Conservation (phyloP, 2,329 filamentous ascomycete species). For the Fusarium marasasianum region DNA sequence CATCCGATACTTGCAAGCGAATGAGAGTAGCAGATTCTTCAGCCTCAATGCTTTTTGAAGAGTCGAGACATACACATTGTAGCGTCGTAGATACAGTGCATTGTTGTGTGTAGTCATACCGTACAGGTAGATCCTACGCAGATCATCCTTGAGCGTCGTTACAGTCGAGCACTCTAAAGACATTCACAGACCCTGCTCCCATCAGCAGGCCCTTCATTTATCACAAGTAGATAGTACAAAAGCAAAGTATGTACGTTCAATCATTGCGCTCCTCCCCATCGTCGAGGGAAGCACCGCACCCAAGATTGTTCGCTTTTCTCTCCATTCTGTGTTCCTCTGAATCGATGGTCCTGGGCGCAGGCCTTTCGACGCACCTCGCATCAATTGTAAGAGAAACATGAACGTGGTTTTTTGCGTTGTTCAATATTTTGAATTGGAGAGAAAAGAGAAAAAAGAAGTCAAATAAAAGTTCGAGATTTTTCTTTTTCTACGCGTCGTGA, state of each 20-base stretch:
- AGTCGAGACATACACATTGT: background rate
- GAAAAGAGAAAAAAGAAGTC: constrained; percentile 29
- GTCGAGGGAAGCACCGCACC: constrained; percentile 64
- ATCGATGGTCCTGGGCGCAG: constrained; percentile 59
- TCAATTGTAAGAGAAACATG: constrained; percentile 53
- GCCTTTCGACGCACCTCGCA: constrained; percentile 57
- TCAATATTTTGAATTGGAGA: constrained; percentile 51
- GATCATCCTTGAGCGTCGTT: background rate
- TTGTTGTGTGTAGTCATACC: background rate
- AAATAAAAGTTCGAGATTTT: constrained; percentile 22
- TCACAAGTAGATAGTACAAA: constrained; percentile 12
- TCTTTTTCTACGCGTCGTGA: constrained; percentile 31
- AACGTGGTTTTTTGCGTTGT: constrained; percentile 61
- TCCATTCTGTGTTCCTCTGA: constrained; percentile 61
- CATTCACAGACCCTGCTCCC: background rate
- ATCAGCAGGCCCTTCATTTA: background rate
- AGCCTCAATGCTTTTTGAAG: background rate
- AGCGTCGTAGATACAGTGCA: background rate
- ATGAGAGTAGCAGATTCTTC: background rate
- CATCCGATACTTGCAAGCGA: background rate
- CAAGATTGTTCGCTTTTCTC: constrained; percentile 67
- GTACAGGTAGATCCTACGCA: background rate
- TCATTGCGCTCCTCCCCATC: constrained; percentile 68
- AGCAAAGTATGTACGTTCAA: constrained; percentile 61
- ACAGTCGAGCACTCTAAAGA: background rate